These are phyloP conservation scores for Centaurea solstitialis DNA, from an alignment of 129 eudicot species.

Conservation along the genomic window DNA sequence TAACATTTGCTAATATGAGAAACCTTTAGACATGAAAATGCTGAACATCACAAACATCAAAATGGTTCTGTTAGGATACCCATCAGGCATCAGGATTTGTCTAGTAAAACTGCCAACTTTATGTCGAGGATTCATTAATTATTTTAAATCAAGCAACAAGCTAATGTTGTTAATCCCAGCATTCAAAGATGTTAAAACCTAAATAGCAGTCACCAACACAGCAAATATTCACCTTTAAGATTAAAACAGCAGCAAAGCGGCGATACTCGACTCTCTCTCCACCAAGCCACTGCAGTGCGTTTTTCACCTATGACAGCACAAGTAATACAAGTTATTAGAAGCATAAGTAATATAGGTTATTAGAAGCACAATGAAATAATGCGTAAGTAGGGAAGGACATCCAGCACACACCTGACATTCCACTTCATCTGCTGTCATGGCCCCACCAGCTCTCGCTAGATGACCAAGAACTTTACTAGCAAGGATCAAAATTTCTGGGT, in stretches of 20 bases:
- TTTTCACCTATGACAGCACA: conserved; percentile 58
- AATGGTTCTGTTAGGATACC: neutral
- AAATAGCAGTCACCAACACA: conserved; percentile 11
- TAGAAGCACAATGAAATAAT: neutral
- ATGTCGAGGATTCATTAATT: neutral
- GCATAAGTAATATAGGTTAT: neutral
- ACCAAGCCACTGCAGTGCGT: conserved; percentile 89
- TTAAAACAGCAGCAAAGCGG: conserved; percentile 92
- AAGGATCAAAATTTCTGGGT: conserved; percentile 75
- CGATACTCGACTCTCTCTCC: conserved; percentile 92
- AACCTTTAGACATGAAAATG: neutral
- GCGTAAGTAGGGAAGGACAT: neutral
- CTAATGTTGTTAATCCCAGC: neutral
- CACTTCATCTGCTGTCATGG: conserved; percentile 98
- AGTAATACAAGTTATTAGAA: neutral
- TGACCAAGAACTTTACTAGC: conserved; percentile 97
- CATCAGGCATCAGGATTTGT: neutral
- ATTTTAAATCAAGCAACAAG: conserved; percentile 5
- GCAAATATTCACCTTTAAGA: conserved; percentile 64
- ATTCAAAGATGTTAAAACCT: neutral
- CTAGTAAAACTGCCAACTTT: neutral
- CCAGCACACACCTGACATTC: conserved; percentile 68
- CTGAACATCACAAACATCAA: neutral
- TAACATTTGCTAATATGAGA: neutral
- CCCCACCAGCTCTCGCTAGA: conserved; percentile 95